Conservation (phyloP, 208 protist genomes). For the Balamuthia mandrillaris region DNA sequence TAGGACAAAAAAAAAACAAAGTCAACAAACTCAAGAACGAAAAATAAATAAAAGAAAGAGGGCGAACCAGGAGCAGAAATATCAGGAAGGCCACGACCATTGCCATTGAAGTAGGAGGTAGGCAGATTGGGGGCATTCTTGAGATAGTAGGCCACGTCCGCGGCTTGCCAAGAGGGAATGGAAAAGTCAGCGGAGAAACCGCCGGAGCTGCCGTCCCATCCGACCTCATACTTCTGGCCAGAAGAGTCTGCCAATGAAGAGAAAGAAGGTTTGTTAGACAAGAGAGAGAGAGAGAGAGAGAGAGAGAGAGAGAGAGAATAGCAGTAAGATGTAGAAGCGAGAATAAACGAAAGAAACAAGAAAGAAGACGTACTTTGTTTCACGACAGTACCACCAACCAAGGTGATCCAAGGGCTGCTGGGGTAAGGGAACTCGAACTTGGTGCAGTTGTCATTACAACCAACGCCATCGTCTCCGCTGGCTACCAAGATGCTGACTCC, state of each 20-base stretch:
- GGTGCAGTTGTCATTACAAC: conserved; percentile 21
- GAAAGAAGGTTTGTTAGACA: neutral
- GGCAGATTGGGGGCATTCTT: conserved; percentile 38
- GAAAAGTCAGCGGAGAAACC: conserved; percentile 31
- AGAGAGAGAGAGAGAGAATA: neutral
- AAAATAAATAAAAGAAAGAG: neutral
- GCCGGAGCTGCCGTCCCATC: conserved; percentile 17
- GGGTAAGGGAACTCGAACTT: conserved; percentile 40
- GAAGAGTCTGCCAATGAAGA: neutral
- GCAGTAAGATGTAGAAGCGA: neutral
- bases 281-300: neutral
- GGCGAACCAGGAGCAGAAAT: conserved; percentile 8
- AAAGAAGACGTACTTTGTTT: neutral
- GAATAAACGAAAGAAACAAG: neutral
- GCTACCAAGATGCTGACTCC: conserved; percentile 19
- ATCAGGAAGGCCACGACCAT: conserved; percentile 10
- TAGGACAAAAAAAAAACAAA: neutral
- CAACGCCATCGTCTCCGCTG: conserved; percentile 22
- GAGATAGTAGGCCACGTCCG: conserved; percentile 26
- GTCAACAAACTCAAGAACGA: no score
- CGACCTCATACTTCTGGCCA: neutral
- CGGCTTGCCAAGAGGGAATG: conserved; percentile 13
- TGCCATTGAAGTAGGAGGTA: conserved; percentile 2
- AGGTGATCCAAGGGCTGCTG: conserved; percentile 15
- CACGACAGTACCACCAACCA: conserved; percentile 10